Percentiles rank a stretch among this genome's conserved stretches.
Evolutionary conservation across 2,329 filamentous ascomycete genomes (phyloP).

Genomic region (Sporothrix euskadiensis): DNA sequence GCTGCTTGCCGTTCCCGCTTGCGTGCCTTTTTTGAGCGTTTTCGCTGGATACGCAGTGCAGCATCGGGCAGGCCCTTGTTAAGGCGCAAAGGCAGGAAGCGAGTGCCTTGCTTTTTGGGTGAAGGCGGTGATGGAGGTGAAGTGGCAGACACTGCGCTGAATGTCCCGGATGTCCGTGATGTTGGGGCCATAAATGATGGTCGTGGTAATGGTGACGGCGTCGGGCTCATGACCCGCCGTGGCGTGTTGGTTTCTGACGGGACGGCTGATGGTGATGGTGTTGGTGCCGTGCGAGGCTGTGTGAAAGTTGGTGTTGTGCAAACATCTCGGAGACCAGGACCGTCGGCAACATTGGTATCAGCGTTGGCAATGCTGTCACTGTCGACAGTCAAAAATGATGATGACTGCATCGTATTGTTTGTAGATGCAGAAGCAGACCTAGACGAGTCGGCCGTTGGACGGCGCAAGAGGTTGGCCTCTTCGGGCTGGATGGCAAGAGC

Average conservation of each 20-base stretch:
- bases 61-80: slow-evolving; percentile 2
- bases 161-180: background rate
- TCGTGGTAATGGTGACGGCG: background rate
- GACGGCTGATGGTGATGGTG: background rate
- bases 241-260: background rate
- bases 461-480: slow-evolving; percentile 24
- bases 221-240: background rate
- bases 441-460: slow-evolving; percentile 5
- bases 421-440: background rate
- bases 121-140: background rate
- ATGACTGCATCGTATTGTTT: background rate
- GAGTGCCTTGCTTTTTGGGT: slow-evolving; percentile 1
- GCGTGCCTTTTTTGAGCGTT: slow-evolving; percentile 17
- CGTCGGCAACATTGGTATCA: background rate
- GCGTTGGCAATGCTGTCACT: background rate
- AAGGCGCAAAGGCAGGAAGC: slow-evolving; percentile 20
- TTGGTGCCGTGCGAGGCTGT: slow-evolving; percentile 26
- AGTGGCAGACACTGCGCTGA: background rate
- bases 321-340: background rate
- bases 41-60: slow-evolving; percentile 12
- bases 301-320: slow-evolving; percentile 30
- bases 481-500: slow-evolving; percentile 36
- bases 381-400: background rate
- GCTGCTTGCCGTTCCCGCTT: background rate
- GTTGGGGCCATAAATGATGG: background rate